Base-by-base conservation (phyloP, 371 early-diverging fungal species). In the Lichtheimia ramosa region DNA sequence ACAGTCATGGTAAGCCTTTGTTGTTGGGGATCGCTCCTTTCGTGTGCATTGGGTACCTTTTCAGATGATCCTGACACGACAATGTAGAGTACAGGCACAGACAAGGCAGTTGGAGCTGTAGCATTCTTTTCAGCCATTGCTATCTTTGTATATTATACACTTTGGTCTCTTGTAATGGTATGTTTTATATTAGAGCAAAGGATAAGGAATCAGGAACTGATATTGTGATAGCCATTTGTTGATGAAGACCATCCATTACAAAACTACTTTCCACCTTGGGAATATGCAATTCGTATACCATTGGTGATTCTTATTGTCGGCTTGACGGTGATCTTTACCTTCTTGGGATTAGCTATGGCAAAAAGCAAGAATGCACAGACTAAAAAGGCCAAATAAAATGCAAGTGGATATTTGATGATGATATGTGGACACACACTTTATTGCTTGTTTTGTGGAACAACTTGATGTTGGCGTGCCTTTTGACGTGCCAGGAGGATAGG, bases 151-250 rank as follows among this genome's bases (percentile, higher is more conserved):
- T 96, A 96, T 75, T 96, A 96, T 79, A 88, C 96, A 8, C 69
- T 89, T 46, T 96, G 96, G 96, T 90, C 89, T 1, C 77, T 96
- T 43, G 77, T 95, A 49, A 88, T 96, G 88, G 92, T 92, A 74
- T 46, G 18, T 20, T 42, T 8, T 15, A 40, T 28, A 21, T 18
- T 56, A 21, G n/a, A 3, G 24, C 2, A 5, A 25, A 43, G 21
- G 21, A 1, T n/a, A 43, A n/a, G 34, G 55, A 55, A 12, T 7
- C 4, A 40, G 48, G 8, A 50, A 34, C 27, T 16, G 27, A n/a
- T 39, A 40, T 28, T 48, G 8, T 15, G 52, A 52, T 61, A 93
- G 94, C 96, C 96, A n/a, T 95, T 96, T 71, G 92, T 95, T 20
- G 94, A 93, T 63, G 85, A 85, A 64, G 86, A 85, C 41, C 92